phyloP scores from a whole-genome alignment of 345 rosid genomes.

The Moringa oleifera region DNA sequence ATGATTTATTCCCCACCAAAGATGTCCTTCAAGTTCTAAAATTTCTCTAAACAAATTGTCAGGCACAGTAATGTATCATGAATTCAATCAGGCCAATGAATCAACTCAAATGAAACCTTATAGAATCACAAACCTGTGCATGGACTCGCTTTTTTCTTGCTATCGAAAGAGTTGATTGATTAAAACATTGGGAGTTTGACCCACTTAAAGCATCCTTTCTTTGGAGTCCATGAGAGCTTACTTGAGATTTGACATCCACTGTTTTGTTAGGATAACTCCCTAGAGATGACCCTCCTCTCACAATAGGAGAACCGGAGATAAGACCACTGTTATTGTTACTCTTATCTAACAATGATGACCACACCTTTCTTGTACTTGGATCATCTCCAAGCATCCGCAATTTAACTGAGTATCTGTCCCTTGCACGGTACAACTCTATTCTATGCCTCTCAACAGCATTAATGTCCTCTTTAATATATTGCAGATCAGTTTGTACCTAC shows the following conservation, averaged over 20 bases:
- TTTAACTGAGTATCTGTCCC: slow-evolving; percentile 73
- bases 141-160: slow-evolving; percentile 87
- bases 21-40: not conserved
- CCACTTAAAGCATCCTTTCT: slow-evolving; percentile 65
- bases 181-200: slow-evolving; percentile 65
- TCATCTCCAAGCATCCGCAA: slow-evolving; percentile 89
- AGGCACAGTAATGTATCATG: slow-evolving; percentile 6
- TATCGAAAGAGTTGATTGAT: slow-evolving; percentile 63
- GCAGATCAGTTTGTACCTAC: slow-evolving; percentile 84
- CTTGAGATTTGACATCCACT: slow-evolving; percentile 60
- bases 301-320: slow-evolving; percentile 45
- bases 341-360: slow-evolving; percentile 59
- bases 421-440: slow-evolving; percentile 72
- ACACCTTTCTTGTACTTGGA: slow-evolving; percentile 45
- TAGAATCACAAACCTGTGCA: slow-evolving; percentile 60
- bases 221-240: slow-evolving; percentile 62
- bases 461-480: slow-evolving; percentile 82
- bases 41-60: slow-evolving; percentile 7
- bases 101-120: not conserved
- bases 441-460: slow-evolving; percentile 87
- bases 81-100: slow-evolving; percentile 6
- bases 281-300: slow-evolving; percentile 52
- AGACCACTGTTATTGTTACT: slow-evolving; percentile 38
- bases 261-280: slow-evolving; percentile 56
- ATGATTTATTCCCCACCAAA: not conserved